Evolutionary conservation across 2,329 filamentous ascomycete genomes (phyloP).

Genomic region (Ceratocystis papillata): DNA sequence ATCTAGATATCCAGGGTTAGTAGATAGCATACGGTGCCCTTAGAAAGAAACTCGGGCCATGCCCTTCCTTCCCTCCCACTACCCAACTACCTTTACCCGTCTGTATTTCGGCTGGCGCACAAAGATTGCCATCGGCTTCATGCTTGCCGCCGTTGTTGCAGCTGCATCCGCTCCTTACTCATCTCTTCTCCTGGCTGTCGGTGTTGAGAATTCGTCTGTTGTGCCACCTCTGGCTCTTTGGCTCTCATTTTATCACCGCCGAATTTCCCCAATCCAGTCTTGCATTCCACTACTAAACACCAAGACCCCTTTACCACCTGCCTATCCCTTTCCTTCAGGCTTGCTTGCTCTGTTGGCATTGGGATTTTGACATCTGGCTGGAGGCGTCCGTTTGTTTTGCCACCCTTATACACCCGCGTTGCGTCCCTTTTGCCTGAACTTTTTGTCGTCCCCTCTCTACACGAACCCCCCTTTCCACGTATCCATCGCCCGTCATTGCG

Average conservation of each 20-base stretch:
- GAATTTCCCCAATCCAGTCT: background rate
- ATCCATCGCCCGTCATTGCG: background rate
- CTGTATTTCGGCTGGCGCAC: background rate
- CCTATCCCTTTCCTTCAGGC: background rate
- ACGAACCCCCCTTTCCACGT: background rate
- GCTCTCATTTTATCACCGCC: background rate
- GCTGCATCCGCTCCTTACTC: background rate
- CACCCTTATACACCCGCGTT: background rate
- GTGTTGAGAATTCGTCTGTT: background rate
- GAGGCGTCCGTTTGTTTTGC: background rate
- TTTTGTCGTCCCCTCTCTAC: background rate
- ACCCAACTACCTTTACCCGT: background rate
- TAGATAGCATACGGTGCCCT: background rate
- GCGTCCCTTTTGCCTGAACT: background rate
- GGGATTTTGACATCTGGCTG: slow-evolving; percentile 2
- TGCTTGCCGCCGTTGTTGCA: background rate
- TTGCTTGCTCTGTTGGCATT: background rate
- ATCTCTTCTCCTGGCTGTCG: background rate
- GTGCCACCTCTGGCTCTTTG: background rate
- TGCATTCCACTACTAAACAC: slow-evolving; percentile 2
- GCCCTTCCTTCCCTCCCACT: background rate
- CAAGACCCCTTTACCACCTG: background rate
- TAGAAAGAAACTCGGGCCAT: background rate
- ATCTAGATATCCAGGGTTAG: slow-evolving; percentile 13
- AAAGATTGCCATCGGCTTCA: background rate